Conservation (phyloP, 345 rosid species). For the Heritiera fomes region DNA sequence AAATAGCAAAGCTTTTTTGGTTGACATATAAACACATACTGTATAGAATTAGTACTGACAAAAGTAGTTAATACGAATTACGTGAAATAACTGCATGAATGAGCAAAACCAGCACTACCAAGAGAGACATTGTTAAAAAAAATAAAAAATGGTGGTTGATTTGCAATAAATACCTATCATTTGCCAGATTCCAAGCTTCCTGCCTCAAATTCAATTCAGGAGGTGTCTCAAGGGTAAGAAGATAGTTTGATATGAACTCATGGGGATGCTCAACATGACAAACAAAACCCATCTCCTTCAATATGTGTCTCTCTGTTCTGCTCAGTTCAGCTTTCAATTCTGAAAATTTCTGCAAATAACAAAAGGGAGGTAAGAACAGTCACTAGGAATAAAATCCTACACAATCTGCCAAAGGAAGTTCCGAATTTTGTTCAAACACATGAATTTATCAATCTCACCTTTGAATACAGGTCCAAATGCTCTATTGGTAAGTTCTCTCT, state of each 20-base stretch:
- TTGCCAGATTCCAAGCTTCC: conserved; percentile 90
- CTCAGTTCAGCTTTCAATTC: conserved; percentile 74
- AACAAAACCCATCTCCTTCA: conserved; percentile 93
- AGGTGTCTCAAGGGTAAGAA: conserved; percentile 68
- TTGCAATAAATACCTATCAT: conserved; percentile 62
- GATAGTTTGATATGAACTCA: conserved; percentile 87
- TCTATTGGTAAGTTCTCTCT: conserved; percentile 74
- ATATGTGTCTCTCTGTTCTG: conserved; percentile 82
- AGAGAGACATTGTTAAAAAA: not conserved
- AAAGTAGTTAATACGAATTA: not conserved
- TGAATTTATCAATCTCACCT: conserved; percentile 44
- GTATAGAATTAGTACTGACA: not conserved
- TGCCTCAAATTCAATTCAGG: conserved; percentile 64
- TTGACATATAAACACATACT: not conserved
- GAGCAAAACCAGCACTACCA: not conserved
- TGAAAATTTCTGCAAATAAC: conserved; percentile 43
- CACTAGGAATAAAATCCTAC: not conserved
- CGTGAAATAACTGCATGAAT: not conserved
- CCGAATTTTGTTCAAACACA: not conserved
- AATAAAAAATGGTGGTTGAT: not conserved
- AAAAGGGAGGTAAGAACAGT: not conserved
- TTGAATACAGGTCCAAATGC: conserved; percentile 67
- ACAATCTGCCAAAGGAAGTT: not conserved
- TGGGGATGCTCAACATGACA: conserved; percentile 95
- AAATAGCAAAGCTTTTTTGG: too few relatives aligned